phyloP scores from a whole-genome alignment of 1,139 yeast genomes.

The Debaryomyces coudertii region DNA sequence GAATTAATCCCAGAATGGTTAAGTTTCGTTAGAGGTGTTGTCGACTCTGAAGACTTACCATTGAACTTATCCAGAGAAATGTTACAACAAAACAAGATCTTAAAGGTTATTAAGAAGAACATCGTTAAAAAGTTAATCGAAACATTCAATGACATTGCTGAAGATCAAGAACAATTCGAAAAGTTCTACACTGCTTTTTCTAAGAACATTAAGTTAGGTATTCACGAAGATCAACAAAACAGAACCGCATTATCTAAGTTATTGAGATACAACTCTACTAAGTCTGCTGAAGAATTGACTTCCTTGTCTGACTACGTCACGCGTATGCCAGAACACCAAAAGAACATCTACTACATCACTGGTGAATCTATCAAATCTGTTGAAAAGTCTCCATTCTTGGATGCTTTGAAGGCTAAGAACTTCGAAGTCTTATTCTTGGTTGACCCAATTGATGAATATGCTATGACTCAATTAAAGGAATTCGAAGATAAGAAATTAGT shows the following conservation, averaged over 20 bases:
- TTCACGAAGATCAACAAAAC: constrained; percentile 99
- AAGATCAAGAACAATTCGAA: constrained; percentile 97
- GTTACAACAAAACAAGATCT: constrained; percentile 99
- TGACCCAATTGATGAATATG: constrained; percentile 99
- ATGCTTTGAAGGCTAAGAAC: constrained; percentile 97
- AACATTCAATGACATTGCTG: constrained; percentile 98
- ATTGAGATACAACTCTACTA: constrained; percentile 96
- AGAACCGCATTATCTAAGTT: constrained; percentile 93
- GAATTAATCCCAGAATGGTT: constrained; percentile 99
- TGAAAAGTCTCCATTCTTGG: constrained; percentile 99
- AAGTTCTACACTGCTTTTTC: constrained; percentile 98
- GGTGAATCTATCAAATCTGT: constrained; percentile 98
- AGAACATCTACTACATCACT: constrained; percentile 98
- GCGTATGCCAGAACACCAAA: constrained; percentile 99
- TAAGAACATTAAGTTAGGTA: constrained; percentile 98
- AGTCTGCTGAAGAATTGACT: constrained; percentile 90
- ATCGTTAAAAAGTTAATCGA: constrained; percentile 98
- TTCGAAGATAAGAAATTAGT: constrained; percentile 99
- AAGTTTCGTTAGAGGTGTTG: constrained; percentile 97
- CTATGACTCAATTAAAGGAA: constrained; percentile 99
- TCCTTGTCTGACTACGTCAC: constrained; percentile 97
- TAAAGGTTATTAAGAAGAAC: constrained; percentile 99
- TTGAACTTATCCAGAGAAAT: constrained; percentile 99
- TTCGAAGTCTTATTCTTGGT: constrained; percentile 97
- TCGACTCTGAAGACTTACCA: constrained; percentile 99